A percentile compares a stretch with the other conserved stretches of the same genome.
phyloP scores from a whole-genome alignment of 2,329 filamentous ascomycete genomes.

The Gyromitra esculenta region DNA sequence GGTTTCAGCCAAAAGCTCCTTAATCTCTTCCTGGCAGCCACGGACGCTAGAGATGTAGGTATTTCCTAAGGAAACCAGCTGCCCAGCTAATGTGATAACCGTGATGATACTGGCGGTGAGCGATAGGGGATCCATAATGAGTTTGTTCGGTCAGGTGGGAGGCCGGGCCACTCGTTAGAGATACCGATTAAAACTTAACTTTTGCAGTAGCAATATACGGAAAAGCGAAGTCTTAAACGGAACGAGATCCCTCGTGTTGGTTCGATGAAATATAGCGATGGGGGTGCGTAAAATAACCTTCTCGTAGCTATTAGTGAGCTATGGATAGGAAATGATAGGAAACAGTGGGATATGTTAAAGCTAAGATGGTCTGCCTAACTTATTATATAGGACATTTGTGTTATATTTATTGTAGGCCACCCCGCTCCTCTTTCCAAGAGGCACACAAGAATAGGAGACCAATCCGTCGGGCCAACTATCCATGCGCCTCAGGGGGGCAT shows the following conservation, averaged over 20 bases:
- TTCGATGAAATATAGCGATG: not conserved
- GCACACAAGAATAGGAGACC: not conserved
- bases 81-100: conserved; percentile 21
- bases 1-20: conserved; percentile 13
- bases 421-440: not conserved
- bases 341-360: not conserved
- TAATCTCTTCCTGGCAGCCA: conserved; percentile 20
- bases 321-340: not conserved
- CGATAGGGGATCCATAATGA: conserved; percentile 33
- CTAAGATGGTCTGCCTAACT: not conserved
- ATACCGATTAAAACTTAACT: not conserved
- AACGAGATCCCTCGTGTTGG: not conserved
- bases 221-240: not conserved
- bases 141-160: not conserved
- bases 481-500: not conserved
- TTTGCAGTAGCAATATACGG: not conserved
- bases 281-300: not conserved
- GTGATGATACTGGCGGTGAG: conserved; percentile 35
- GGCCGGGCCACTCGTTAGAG: not conserved
- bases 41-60: conserved; percentile 10
- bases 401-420: not conserved
- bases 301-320: not conserved
- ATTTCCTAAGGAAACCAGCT: conserved; percentile 21
- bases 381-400: not conserved
- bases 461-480: not conserved